Base-by-base conservation (phyloP, 768 basidiomycete genomes). In the Suillus alpinus region DNA sequence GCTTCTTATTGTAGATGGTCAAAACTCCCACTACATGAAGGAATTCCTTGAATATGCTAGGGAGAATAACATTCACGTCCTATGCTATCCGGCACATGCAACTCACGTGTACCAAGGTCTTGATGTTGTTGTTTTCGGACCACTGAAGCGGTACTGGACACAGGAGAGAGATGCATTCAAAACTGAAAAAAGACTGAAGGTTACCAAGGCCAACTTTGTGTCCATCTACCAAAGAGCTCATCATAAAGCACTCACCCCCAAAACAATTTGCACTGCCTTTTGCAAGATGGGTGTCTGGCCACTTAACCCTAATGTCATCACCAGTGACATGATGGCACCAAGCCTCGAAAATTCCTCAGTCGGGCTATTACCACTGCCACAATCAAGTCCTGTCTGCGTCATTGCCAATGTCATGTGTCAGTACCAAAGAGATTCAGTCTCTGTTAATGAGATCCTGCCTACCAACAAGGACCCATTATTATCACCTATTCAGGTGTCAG, bases 71-170 rank as follows among this genome's bases (percentile, higher is more conserved):
- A 82, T 82, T 29, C 56, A 69, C 37, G 68, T 82, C 9, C 60
- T 81, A 2, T 78, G 75, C 62, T 81, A 81, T 67, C 80, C 78
- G 14, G 65, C 80, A n/a, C 80, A 83, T 63, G 59, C 65, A 1
- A 82, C 78, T 0, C 82, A 84, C 59, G 59, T 78, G 47, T 78
- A 75, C 56, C 79, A 81, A 66, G 76, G 76, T 5, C 73, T 79
- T 34, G 78, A 81, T 63, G 73, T 81, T 58, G 74, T 75, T 5
- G 68, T 69, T 34, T 77, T 76, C 55, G 59, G 61, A 8, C 41
- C 62, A 13, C 56, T 79, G 18, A 80, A 80, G 65, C 32, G 34
- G 2, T 64, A 62, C n/a, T 72, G 67, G 66, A 67, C 31, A 58
- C 56, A 67, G 18, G 49, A 50, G 37, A 20, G 47, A 37, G 61